These are phyloP conservation scores for Globisporangium uncinulatum DNA, from an alignment of 352 stramenopile genomes.

Conservation along the genomic window DNA sequence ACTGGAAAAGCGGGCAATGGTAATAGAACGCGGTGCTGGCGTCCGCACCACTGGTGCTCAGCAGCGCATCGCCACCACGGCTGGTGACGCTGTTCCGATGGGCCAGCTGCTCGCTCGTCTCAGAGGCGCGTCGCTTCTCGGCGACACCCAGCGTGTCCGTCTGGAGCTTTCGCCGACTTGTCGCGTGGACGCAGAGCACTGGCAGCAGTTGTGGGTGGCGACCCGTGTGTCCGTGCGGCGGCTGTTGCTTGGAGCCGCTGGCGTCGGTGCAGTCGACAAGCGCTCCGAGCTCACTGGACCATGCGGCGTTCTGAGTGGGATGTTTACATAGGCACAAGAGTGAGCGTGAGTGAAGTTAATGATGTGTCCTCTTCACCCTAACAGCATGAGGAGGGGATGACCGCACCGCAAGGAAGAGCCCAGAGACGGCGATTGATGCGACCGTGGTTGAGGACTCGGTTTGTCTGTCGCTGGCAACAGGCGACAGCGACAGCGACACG, in stretches of 20 bases:
- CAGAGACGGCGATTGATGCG: constrained; percentile 28
- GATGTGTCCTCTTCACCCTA: neutral
- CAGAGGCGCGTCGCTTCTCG: constrained; percentile 2
- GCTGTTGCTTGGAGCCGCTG: neutral
- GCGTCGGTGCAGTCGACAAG: constrained; percentile 6
- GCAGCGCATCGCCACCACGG: neutral
- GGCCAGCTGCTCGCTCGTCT: constrained; percentile 5
- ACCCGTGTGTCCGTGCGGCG: neutral
- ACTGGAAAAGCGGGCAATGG: constrained; percentile 37
- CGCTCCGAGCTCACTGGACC: constrained; percentile 19
- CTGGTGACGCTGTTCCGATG: neutral
- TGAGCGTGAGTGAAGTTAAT: neutral
- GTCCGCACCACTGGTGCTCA: neutral
- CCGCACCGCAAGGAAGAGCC: constrained; percentile 40
- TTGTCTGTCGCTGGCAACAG: neutral
- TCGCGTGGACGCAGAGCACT: constrained; percentile 20
- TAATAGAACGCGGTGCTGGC: constrained; percentile 20
- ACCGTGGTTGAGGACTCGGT: neutral
- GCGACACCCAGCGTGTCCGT: constrained; percentile 1
- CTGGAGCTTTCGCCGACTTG: constrained; percentile 20
- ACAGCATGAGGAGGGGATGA: no score
- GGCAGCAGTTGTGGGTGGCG: constrained; percentile 19
- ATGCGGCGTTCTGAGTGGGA: constrained; percentile 26
- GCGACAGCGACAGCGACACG: constrained; percentile 7
- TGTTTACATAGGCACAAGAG: neutral